A percentile compares a stretch with the other conserved stretches of the same genome.
phyloP scores from a whole-genome alignment of 1,284 basidiomycete species.

The Rhodotorula sp. region DNA sequence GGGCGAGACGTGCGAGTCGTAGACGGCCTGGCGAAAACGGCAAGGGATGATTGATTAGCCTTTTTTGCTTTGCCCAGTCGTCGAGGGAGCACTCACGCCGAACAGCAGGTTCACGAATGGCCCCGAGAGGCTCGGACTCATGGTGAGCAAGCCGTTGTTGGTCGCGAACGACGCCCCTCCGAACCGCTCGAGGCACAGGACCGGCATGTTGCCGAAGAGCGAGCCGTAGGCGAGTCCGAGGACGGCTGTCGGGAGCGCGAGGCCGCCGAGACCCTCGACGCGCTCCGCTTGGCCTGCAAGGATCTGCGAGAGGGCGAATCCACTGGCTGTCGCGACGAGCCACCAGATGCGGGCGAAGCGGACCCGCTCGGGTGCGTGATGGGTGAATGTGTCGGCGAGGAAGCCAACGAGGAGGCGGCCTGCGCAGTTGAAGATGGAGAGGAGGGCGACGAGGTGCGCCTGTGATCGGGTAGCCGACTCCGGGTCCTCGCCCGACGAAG shows the following conservation, averaged over 20 bases:
- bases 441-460: constrained; percentile 27
- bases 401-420: constrained; percentile 28
- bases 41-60: neutral
- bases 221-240: constrained; percentile 30
- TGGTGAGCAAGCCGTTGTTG: constrained; percentile 20
- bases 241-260: constrained; percentile 16
- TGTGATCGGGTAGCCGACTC: neutral
- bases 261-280: constrained; percentile 8
- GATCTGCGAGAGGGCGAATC: constrained; percentile 29
- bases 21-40: constrained; percentile 13
- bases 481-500: neutral
- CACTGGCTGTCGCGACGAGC: constrained; percentile 17
- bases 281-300: constrained; percentile 13
- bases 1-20: constrained; percentile 21
- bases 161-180: constrained; percentile 14
- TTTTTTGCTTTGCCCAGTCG: no score
- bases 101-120: constrained; percentile 24
- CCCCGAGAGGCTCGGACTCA: constrained; percentile 20
- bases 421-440: constrained; percentile 23
- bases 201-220: constrained; percentile 22
- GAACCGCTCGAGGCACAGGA: constrained; percentile 35
- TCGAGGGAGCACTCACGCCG: neutral
- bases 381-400: constrained; percentile 13
- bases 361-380: constrained; percentile 8
- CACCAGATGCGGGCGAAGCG: constrained; percentile 32